phyloP scores from a whole-genome alignment of 2,329 filamentous ascomycete species.

The Leptographium lundbergii region DNA sequence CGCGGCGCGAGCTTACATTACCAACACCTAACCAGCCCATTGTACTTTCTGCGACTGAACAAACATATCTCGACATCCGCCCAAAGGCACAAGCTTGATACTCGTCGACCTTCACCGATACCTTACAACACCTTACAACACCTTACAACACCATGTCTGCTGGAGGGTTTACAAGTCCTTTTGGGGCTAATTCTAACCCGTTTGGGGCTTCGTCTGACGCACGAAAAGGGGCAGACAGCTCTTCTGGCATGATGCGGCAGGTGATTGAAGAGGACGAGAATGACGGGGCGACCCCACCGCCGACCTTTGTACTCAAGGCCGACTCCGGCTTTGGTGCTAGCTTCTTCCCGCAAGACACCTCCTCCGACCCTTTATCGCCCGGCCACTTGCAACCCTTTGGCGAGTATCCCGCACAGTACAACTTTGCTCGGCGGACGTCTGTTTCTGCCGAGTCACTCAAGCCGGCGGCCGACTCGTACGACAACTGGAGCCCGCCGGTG shows the following conservation, averaged over 20 bases:
- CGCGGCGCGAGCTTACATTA: neutral
- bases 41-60: neutral
- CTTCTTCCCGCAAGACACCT: conserved; percentile 2
- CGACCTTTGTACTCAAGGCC: conserved; percentile 24
- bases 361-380: conserved; percentile 25
- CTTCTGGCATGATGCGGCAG: conserved; percentile 26
- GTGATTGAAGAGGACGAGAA: conserved; percentile 80
- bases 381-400: conserved; percentile 43
- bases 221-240: neutral
- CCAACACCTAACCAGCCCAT: neutral
- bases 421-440: conserved; percentile 83
- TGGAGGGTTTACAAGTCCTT: conserved; percentile 63
- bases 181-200: conserved; percentile 56
- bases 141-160: conserved; percentile 45
- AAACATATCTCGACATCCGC: neutral
- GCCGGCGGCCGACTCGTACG: conserved; percentile 67
- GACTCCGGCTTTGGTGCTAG: neutral
- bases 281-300: conserved; percentile 47
- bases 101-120: neutral
- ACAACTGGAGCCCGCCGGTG: conserved; percentile 81
- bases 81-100: neutral
- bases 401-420: conserved; percentile 83
- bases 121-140: neutral
- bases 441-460: conserved; percentile 95
- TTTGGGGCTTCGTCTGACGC: conserved; percentile 42